Evolutionary conservation across 2,329 filamentous ascomycete genomes (phyloP), one percentile per base, ranked within the genome.

Genomic region (Septoria linicola): DNA sequence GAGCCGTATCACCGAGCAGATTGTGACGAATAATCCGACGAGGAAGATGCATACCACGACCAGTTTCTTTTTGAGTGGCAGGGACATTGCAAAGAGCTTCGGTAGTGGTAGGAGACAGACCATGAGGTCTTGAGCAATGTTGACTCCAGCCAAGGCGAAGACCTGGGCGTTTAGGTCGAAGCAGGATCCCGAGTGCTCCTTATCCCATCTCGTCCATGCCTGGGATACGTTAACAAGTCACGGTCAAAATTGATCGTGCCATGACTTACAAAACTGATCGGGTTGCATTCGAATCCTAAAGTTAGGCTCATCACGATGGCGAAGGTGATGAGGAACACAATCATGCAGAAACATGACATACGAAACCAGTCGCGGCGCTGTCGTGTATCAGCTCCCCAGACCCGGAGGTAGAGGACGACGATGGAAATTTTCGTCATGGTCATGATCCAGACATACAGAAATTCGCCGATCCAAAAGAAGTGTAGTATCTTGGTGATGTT

Each of bases 21-120:
- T 30, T 1, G 57, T 60, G 50, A 57, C 57, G 36, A 59, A 59
- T 7, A 60, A 42, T 14, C 57, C 55, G 19, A 58, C 39, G 21
- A 54, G 42, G 39, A 57, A 57, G 13, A 54, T 45, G 1, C 30
- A 16, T 10, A 21, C 39, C 4, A 51, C 51, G 2, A 47, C 47
- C 4, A 42, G 19, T 17, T 54, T 54, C 34, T 54, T 50, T 11
- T 34, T 34, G 11, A n/a, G 13, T 1, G 47, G 37, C 10, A 57
- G 40, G 14, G 32, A 37, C 13, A 45, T 36, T 3, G 34, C 30
- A 19, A 51, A 25, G 10, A 57, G 47, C 34, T 41, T 47, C 1
- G 51, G 51, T 4, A 57, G 35, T 17, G 54, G 51, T 11, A 57
- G 30, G 40, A 48, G 37, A 30, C 43, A 48, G 10, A 57, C 47